Conservation (phyloP, 31 red algal species). For the Asparagopsis taxiformis region DNA sequence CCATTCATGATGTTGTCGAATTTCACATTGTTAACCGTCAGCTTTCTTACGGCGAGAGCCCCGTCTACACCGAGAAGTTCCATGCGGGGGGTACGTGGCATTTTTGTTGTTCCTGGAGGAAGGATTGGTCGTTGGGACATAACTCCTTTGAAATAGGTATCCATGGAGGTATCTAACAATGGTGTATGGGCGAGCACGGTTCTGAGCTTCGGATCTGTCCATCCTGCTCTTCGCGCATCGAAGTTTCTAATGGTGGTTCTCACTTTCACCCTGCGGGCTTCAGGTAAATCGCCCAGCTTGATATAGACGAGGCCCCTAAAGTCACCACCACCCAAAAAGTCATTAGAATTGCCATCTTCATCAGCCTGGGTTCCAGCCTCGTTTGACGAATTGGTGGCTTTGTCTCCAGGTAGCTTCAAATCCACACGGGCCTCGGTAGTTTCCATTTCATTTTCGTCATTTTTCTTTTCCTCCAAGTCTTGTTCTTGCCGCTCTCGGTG, state of each 20-base stretch:
- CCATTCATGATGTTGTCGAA: conserved; percentile 61
- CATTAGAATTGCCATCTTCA: neutral
- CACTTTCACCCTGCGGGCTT: conserved; percentile 55
- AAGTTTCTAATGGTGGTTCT: conserved; percentile 50
- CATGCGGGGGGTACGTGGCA: conserved; percentile 40
- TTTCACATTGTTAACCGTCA: conserved; percentile 53
- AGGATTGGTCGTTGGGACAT: conserved; percentile 48
- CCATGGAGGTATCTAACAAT: conserved; percentile 24
- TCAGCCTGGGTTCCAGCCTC: too few species aligned
- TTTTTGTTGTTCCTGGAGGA: conserved; percentile 12
- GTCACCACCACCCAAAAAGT: conserved; percentile 42
- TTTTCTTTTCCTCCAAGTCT: neutral
- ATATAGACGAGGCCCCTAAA: conserved; percentile 61
- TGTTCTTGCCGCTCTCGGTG: too few species aligned
- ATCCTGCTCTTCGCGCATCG: conserved; percentile 46
- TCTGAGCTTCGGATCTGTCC: conserved; percentile 31
- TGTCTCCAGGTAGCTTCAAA: too few species aligned
- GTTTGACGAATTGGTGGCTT: too few species aligned
- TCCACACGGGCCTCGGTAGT: neutral
- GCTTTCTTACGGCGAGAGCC: conserved; percentile 54
- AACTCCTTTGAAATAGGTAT: conserved; percentile 64
- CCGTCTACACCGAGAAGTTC: conserved; percentile 47
- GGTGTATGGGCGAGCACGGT: conserved; percentile 19
- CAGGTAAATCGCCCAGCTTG: conserved; percentile 63
- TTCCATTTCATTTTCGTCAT: neutral